Evolutionary conservation across 2,329 filamentous ascomycete species (phyloP).

Genomic region (Apiospora koreana): DNA sequence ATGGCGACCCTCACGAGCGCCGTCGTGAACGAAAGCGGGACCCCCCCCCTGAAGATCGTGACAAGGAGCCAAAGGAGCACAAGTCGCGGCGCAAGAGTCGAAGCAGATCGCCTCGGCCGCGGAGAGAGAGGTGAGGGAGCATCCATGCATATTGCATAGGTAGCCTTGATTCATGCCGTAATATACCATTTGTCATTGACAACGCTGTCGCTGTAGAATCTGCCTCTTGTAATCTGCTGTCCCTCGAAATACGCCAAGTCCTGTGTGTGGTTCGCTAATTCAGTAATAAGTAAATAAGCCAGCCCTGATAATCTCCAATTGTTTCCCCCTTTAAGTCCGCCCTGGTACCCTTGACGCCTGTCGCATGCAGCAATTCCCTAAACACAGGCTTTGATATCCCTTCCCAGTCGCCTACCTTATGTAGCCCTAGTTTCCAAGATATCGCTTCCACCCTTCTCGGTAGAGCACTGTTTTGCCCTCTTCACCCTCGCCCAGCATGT

Average conservation of each 20-base stretch:
- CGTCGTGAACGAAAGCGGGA: neutral
- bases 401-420: neutral
- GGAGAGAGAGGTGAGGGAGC: constrained; percentile 22
- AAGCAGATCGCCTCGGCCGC: constrained; percentile 44
- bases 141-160: neutral
- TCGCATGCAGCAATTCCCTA: constrained; percentile 8
- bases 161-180: neutral
- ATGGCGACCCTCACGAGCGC: constrained; percentile 16
- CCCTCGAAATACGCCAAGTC: neutral
- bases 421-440: constrained; percentile 47
- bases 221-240: neutral
- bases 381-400: neutral
- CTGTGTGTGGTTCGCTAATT: neutral
- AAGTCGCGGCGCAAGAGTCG: constrained; percentile 37
- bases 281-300: constrained; percentile 2
- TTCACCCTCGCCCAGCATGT: constrained; percentile 67
- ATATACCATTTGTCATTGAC: neutral
- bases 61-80: constrained; percentile 23
- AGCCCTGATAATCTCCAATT: neutral
- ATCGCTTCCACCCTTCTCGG: constrained; percentile 81
- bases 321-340: neutral
- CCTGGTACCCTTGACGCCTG: constrained; percentile 3
- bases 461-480: constrained; percentile 68
- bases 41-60: constrained; percentile 13
- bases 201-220: neutral